Conservation (phyloP, 164 flowering plant species). For the Annona cherimola region DNA sequence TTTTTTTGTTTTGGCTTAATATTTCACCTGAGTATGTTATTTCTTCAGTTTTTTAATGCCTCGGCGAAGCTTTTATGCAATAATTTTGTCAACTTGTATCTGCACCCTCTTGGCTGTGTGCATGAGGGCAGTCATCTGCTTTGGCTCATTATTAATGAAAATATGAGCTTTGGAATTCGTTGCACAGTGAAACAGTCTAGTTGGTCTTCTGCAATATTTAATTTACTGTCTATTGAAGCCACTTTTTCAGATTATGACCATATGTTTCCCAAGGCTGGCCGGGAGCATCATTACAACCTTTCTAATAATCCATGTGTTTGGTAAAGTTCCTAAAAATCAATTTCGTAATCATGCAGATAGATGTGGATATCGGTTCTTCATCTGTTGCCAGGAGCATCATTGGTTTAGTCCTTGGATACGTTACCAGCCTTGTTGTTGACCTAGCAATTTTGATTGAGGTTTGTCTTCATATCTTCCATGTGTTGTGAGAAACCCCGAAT, state of each 20-base stretch:
- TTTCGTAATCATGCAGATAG: conserved; percentile 51
- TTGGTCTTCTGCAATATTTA: no score
- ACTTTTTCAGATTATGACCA: neutral
- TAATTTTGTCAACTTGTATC: no score
- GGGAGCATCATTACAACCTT: neutral
- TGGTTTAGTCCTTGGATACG: conserved; percentile 89
- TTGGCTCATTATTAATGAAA: no score
- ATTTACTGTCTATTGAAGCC: no score
- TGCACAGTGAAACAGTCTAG: no score
- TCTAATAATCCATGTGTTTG: neutral
- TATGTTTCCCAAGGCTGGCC: neutral
- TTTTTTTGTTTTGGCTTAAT: neutral
- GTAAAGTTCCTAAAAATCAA: neutral
- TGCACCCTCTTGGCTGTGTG: no score
- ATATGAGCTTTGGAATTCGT: no score
- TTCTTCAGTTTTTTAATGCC: no score
- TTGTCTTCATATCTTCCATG: conserved; percentile 11
- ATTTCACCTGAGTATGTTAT: no score
- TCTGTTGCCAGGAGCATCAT: conserved; percentile 90
- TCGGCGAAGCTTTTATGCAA: no score
- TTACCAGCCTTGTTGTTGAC: conserved; percentile 93
- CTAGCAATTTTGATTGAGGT: conserved; percentile 93
- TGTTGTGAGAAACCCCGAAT: no score
- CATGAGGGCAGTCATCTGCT: no score
- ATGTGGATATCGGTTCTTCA: conserved; percentile 98